These are phyloP conservation scores for Pseudotsuga menziesii DNA, from an alignment of 75 land plant genomes.

Conservation along the genomic window DNA sequence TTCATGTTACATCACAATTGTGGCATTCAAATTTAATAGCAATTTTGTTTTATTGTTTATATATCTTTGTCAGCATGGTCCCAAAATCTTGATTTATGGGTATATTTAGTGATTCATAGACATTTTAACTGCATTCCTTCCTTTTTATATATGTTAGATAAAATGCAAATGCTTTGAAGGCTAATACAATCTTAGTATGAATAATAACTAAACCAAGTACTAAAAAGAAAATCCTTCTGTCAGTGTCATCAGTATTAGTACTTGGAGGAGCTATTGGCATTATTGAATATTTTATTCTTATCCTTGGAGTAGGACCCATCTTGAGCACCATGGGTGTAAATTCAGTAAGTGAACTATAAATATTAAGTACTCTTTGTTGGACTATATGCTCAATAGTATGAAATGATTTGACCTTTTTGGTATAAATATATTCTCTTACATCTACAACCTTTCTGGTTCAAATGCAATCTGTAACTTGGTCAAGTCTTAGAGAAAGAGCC, in stretches of 20 bases:
- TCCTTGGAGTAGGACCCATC: constrained; percentile 50
- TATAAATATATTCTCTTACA: neutral
- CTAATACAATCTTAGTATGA: neutral
- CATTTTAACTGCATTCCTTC: neutral
- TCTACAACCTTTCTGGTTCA: neutral
- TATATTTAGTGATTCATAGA: neutral
- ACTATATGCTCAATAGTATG: neutral
- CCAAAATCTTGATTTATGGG: neutral
- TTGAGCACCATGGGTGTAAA: constrained; percentile 74
- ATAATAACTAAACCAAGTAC: neutral
- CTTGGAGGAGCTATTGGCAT: constrained; percentile 68
- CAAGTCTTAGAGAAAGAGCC: neutral
- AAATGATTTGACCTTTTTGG: neutral
- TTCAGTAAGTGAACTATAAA: constrained; percentile 41
- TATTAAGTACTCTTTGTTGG: neutral
- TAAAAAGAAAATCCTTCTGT: constrained; percentile 37
- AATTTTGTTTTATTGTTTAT: neutral
- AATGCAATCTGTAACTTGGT: neutral
- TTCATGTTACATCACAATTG: neutral
- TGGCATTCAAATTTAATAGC: neutral
- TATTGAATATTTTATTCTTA: constrained; percentile 55
- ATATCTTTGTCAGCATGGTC: neutral
- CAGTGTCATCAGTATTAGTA: constrained; percentile 73
- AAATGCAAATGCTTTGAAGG: neutral
- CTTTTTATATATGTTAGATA: neutral